Evolutionary conservation across 164 flowering plant genomes (phyloP), one percentile per base, ranked within the genome.

Genomic region (Euptelea pleiosperma): DNA sequence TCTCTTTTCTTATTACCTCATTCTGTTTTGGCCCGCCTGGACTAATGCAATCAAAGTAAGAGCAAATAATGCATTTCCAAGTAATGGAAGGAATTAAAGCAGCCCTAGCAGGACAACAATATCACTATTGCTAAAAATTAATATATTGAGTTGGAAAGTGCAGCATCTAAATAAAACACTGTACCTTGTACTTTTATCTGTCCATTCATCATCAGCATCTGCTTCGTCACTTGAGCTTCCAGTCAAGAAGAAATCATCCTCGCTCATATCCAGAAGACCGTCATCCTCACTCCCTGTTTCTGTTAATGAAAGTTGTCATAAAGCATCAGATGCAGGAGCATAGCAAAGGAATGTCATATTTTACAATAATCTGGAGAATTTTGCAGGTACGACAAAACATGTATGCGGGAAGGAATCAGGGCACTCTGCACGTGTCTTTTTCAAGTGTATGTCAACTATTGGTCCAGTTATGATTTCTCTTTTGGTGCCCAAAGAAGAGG

Each of bases 261-360:
- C 99, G 62, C 91, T 88, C 55, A 81, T 63, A 70, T 94, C 91
- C 63, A 86, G 47, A 62, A 81, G 81, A 28, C 97, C 99, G 71
- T 94, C 99, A 73, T 91, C 99, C 66, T 91, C 99, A 62, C 96
- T 87, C 48, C 90, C 99, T 22, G 99, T 91, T 76, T 94, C 99
- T 91, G 88, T 68, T 53, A 58, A 37, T 16, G 22, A 14, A 62
- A 26, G 9, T 47, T 9, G 25, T 45, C 34, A 30, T 6, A 62
- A 41, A 67, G 43, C 6, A 67, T 64, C 42, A 65, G 48, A 43
- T 33, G 26, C 29, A 58, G 8, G 9, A n/a, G 22, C 21, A 33
- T 31, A 46, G 44, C 16, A 39, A 51, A 24, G 19, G 28, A 33
- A 54, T 22, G 4, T 21, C 50, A 41, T 26, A 36, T 44, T 24